These are phyloP conservation scores for Geotrichum restrictum DNA, from an alignment of 1,139 yeast species.

Conservation along the genomic window DNA sequence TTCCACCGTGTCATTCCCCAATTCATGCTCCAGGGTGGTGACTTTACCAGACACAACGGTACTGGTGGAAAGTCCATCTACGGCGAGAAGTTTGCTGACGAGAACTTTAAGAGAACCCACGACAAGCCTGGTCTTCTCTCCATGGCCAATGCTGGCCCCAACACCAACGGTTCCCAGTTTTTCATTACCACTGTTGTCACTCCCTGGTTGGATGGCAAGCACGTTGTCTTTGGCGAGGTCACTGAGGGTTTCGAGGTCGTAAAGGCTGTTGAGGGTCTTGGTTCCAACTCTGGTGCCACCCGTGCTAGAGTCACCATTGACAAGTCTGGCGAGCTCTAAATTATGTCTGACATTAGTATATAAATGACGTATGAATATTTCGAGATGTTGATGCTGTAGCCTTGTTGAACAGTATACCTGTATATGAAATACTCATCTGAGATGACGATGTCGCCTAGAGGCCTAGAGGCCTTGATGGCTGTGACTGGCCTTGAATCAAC, in stretches of 20 bases:
- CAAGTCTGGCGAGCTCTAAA: constrained; percentile 77
- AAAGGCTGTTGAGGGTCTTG: constrained; percentile 83
- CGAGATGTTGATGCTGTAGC: no score
- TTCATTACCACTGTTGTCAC: constrained; percentile 94
- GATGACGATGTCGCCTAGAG: no score
- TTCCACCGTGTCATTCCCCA: constrained; percentile 99
- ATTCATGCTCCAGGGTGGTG: constrained; percentile 99
- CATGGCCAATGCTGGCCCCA: constrained; percentile 99
- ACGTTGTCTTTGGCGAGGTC: constrained; percentile 98
- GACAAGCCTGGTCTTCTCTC: constrained; percentile 90
- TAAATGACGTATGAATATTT: no score
- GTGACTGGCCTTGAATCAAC: no score
- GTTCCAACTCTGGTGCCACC: constrained; percentile 83
- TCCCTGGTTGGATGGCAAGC: constrained; percentile 98
- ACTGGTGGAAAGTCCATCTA: constrained; percentile 99
- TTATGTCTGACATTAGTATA: background rate
- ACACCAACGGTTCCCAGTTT: constrained; percentile 99
- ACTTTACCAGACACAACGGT: constrained; percentile 69
- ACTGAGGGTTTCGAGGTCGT: constrained; percentile 85
- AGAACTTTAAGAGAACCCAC: constrained; percentile 85
- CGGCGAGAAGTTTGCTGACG: constrained; percentile 93
- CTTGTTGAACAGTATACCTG: no score
- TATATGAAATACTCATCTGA: no score
- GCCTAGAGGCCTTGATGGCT: no score
- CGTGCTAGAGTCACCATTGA: constrained; percentile 72